Evolutionary conservation across 208 protist species (phyloP).

Genomic region (Herpetomonas tarakana): DNA sequence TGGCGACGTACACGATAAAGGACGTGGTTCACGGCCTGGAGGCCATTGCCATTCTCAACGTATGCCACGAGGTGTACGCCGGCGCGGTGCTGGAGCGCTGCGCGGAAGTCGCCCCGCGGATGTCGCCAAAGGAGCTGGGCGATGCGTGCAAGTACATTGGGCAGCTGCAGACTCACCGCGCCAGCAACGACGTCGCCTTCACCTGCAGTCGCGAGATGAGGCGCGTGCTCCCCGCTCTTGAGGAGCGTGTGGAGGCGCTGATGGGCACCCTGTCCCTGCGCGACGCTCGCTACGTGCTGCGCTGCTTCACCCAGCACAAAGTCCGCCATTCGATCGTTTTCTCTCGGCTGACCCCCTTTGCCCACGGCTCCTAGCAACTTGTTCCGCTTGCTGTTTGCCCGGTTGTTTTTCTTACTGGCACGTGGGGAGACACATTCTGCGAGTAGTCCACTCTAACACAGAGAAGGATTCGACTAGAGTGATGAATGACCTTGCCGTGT

Average conservation of each 20-base stretch:
- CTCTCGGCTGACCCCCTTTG: constrained; percentile 57
- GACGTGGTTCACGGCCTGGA: constrained; percentile 76
- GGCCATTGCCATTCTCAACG: constrained; percentile 47
- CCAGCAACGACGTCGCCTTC: constrained; percentile 28
- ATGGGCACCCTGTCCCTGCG: constrained; percentile 62
- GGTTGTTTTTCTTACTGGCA: not conserved
- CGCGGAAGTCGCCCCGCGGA: constrained; percentile 24
- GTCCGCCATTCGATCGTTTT: constrained; percentile 83
- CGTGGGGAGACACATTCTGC: too few relatives aligned
- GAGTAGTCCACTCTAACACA: too few relatives aligned
- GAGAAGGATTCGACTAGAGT: too few relatives aligned
- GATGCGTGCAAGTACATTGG: constrained; percentile 77
- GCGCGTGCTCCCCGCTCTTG: constrained; percentile 51
- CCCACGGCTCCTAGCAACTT: constrained; percentile 14
- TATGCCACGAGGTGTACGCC: constrained; percentile 48
- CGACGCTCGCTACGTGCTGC: constrained; percentile 72
- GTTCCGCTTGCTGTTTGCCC: not conserved
- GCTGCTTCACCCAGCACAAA: constrained; percentile 71
- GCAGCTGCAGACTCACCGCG: constrained; percentile 35
- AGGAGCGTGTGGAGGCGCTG: constrained; percentile 51
- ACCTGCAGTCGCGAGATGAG: constrained; percentile 64
- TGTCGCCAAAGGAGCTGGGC: constrained; percentile 48
- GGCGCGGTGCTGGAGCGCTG: constrained; percentile 50
- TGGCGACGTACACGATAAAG: constrained; percentile 42
- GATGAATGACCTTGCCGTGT: too few relatives aligned